Conservation (phyloP, 2,329 filamentous ascomycete genomes). For the Hypomyces rosellus region DNA sequence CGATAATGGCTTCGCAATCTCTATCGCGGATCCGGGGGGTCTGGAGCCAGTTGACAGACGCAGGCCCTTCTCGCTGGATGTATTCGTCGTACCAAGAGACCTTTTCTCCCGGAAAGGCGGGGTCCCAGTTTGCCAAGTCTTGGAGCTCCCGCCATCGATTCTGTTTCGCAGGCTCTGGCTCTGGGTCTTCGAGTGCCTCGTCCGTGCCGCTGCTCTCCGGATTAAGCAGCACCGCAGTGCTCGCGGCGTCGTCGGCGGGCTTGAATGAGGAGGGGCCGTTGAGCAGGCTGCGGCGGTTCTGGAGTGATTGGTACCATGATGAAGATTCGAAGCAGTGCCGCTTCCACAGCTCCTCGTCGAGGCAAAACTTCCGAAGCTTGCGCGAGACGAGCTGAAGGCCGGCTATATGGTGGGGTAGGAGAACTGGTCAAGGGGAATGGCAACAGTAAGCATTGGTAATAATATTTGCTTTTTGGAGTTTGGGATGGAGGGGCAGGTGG, state of each 20-base stretch:
- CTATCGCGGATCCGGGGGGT: slow-evolving; percentile 44
- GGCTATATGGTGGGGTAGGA: slow-evolving; percentile 43
- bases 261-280: slow-evolving; percentile 19
- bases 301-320: slow-evolving; percentile 55
- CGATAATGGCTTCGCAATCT: slow-evolving; percentile 43
- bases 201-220: slow-evolving; percentile 16
- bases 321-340: slow-evolving; percentile 67
- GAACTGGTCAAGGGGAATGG: slow-evolving; percentile 22
- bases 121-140: slow-evolving; percentile 77
- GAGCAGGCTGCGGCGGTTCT: slow-evolving; percentile 30
- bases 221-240: slow-evolving; percentile 20
- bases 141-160: slow-evolving; percentile 29
- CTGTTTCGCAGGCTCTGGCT: neutral
- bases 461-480: neutral
- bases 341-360: slow-evolving; percentile 74
- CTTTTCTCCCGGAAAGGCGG: slow-evolving; percentile 62
- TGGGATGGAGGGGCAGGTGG: neutral
- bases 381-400: slow-evolving; percentile 63
- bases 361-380: slow-evolving; percentile 57
- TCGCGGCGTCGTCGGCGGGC: neutral
- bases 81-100: slow-evolving; percentile 87
- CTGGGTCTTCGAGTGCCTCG: slow-evolving; percentile 10
- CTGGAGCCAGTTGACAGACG: slow-evolving; percentile 73
- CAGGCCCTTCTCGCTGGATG: slow-evolving; percentile 69
- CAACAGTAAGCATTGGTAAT: no score